Base-by-base conservation (phyloP, 176 grass and related monocot species). In the Oryza glumipatula region DNA sequence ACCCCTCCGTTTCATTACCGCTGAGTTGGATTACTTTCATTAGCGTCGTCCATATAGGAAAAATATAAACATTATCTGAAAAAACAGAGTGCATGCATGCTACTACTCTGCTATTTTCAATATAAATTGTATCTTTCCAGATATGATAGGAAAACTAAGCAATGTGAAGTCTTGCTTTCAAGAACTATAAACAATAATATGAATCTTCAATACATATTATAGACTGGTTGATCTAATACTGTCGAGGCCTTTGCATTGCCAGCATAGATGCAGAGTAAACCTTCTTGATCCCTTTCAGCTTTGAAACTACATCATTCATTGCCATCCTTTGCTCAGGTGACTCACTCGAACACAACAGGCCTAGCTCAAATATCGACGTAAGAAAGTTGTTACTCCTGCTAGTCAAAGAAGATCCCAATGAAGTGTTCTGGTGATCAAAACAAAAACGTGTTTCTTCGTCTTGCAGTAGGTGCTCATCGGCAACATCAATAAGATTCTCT, bases 261-360 rank as follows among this genome's bases (percentile, higher is more conserved):
- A 13, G n/a, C 4, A 51, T 10, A 10, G 11, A 30, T 3, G 14
- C 72, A 45, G 39, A 51, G 43, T 15, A 68, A 22, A 21, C 60
- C 8, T 67, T 48, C 23, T 51, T 33, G 9, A 68, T 51, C 0
- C 36, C 19, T 12, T 80, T 32, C 39, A 80, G 65, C 64, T 14
- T 80, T 3, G 1, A 2, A 30, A 22, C 64, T 4, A 80, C 65
- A 14, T 80, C 16, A 0, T 35, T 68, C 65, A 80, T 80, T 0
- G 24, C 1, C 43, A 68, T 68, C 64, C 77, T 80, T 8, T 80
- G 23, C 8, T 33, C 43, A 65, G 61, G 22, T 5, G 23, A 33
- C 9, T 74, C 69, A 6, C 23, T 67, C 6, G 70, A 83, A 33
- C 81, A 83, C 17, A 1, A 2, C 43, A 83, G 52, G 12, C 81